These are phyloP conservation scores for Glycine soja DNA, from an alignment of 306 rosid genomes.

Conservation along the genomic window DNA sequence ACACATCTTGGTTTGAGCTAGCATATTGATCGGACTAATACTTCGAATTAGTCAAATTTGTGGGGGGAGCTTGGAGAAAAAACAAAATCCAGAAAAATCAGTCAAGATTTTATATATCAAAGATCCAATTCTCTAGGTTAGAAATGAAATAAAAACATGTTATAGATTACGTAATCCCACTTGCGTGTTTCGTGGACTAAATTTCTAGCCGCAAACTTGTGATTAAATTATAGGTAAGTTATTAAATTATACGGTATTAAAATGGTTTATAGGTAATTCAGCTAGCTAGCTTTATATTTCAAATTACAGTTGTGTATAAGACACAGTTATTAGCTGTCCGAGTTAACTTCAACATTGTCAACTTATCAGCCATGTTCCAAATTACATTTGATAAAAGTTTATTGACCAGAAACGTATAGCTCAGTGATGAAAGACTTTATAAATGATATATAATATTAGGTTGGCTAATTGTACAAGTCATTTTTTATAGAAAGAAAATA, in stretches of 20 bases:
- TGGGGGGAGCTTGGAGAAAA: constrained; percentile 45
- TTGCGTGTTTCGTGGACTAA: constrained; percentile 46
- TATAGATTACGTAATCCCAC: constrained; percentile 43
- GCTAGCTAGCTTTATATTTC: constrained; percentile 33
- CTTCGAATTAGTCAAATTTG: constrained; percentile 47
- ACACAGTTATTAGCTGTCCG: constrained; percentile 40
- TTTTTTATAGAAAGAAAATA: constrained; percentile 18
- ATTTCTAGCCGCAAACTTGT: constrained; percentile 42
- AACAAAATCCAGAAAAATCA: constrained; percentile 40
- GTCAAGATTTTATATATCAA: constrained; percentile 31
- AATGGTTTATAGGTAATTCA: constrained; percentile 2
- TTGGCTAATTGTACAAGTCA: constrained; percentile 43
- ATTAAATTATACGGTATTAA: neutral
- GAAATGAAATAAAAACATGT: constrained; percentile 9
- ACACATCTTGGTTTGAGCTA: constrained; percentile 25
- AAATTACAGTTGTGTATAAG: constrained; percentile 38
- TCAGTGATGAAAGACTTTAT: constrained; percentile 23
- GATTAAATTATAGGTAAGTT: neutral
- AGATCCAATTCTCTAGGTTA: constrained; percentile 48
- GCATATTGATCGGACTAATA: constrained; percentile 27
- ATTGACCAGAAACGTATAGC: constrained; percentile 19
- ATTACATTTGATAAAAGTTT: constrained; percentile 20
- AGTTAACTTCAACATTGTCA: constrained; percentile 35
- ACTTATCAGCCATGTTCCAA: neutral
- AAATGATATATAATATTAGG: neutral